These are phyloP conservation scores for Kwoniella sp. DNA, from an alignment of 768 basidiomycete species.

Conservation along the genomic window DNA sequence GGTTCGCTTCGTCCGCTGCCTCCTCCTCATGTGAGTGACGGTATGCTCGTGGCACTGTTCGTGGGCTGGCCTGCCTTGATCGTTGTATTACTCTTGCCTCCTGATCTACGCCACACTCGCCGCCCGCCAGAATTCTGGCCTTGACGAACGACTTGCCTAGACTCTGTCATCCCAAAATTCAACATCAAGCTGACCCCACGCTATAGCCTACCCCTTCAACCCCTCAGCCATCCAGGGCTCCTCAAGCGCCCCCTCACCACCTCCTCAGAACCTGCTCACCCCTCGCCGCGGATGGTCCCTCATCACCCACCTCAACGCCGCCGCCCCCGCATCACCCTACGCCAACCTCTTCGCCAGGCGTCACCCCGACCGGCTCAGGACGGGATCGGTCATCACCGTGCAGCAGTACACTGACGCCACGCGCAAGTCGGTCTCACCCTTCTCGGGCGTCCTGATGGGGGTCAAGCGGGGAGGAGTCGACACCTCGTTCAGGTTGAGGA, in stretches of 20 bases:
- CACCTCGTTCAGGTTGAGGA: slow-evolving; percentile 82
- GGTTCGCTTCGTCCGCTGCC: slow-evolving; percentile 12
- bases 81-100: too few relatives aligned
- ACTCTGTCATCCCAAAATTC: not conserved
- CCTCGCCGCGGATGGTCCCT: slow-evolving; percentile 40
- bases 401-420: slow-evolving; percentile 63
- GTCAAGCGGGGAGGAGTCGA: slow-evolving; percentile 63
- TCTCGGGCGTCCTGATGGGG: slow-evolving; percentile 82
- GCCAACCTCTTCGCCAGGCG: slow-evolving; percentile 66
- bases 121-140: not conserved
- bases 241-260: slow-evolving; percentile 9
- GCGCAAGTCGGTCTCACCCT: slow-evolving; percentile 59
- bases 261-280: slow-evolving; percentile 22
- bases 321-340: slow-evolving; percentile 69
- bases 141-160: not conserved
- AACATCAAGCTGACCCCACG: too few relatives aligned
- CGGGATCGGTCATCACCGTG: slow-evolving; percentile 83
- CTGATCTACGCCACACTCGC: not conserved
- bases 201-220: slow-evolving; percentile 32
- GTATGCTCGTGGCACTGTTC: not conserved
- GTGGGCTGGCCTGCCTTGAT: too few relatives aligned
- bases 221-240: slow-evolving; percentile 15
- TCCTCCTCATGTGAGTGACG: slow-evolving; percentile 13
- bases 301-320: slow-evolving; percentile 52
- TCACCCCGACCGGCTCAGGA: slow-evolving; percentile 63